Evolutionary conservation across 2,329 filamentous ascomycete genomes (phyloP).

Genomic region (Aspergillus ustus): DNA sequence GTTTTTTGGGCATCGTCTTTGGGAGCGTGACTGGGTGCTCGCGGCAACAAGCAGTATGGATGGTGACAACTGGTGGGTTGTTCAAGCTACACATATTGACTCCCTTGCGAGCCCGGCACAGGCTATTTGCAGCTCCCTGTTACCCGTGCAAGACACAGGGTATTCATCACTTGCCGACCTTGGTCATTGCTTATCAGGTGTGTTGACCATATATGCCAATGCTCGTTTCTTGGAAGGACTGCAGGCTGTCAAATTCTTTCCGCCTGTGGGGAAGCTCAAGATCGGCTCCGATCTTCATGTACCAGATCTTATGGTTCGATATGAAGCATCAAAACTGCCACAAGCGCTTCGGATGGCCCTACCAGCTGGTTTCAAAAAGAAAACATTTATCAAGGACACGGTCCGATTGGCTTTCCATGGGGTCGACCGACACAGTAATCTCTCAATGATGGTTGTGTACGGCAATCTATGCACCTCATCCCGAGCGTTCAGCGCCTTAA

Average conservation of each 20-base stretch:
- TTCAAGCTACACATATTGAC: conserved; percentile 42
- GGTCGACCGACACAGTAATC: conserved; percentile 38
- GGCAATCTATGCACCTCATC: conserved; percentile 37
- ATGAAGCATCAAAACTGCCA: conserved; percentile 37
- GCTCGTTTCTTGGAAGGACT: conserved; percentile 39
- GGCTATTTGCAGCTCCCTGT: conserved; percentile 34
- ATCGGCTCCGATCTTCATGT: conserved; percentile 37
- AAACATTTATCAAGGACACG: conserved; percentile 38
- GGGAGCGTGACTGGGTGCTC: conserved; percentile 74
- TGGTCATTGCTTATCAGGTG: conserved; percentile 41
- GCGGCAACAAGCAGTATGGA: conserved; percentile 71
- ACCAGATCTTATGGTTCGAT: conserved; percentile 42
- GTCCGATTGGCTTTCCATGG: conserved; percentile 45
- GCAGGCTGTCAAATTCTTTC: conserved; percentile 33
- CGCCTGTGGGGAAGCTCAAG: conserved; percentile 35
- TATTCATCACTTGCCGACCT: conserved; percentile 39
- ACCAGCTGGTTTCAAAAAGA: conserved; percentile 31
- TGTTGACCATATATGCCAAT: conserved; percentile 44
- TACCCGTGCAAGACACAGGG: conserved; percentile 26
- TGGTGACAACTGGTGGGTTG: conserved; percentile 80
- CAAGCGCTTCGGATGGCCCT: conserved; percentile 34
- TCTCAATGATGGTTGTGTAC: conserved; percentile 41
- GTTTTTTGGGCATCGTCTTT: conserved; percentile 74
- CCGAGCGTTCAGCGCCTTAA: conserved; percentile 31
- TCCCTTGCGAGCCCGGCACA: conserved; percentile 33